Evolutionary conservation across 2,329 filamentous ascomycete species (phyloP), one percentile per base, ranked within the genome.

Genomic region (Venturia nashicola): DNA sequence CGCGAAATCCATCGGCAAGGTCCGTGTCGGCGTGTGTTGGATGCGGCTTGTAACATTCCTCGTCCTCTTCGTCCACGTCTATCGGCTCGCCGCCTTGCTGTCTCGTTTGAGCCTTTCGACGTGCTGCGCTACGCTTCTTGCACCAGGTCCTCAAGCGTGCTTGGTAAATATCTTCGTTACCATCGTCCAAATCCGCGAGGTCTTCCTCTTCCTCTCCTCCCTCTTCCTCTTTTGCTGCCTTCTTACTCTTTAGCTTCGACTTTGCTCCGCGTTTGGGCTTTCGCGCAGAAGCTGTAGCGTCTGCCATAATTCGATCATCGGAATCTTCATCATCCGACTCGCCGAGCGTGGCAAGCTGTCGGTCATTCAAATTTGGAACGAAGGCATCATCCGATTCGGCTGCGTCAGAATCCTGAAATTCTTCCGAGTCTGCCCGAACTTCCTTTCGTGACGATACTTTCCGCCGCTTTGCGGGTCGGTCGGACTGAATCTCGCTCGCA

Each of bases 11-110:
- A 46, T 89, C 87, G 62, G 89, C 86, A 61, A 96, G 85, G 5
- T 82, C 76, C 60, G 90, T 83, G 72, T 97, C 92, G 0, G 88
- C 80, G 44, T 88, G 83, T 44, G 89, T 90, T 0, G 94, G 95
- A 68, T 95, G 91, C 5, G 91, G 90, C 70, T 90, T 88, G 68
- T 90, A 85, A 87, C 91, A 96, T 75, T 99, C 87, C 42, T 82
- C 80, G 34, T 67, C 63, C 9, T 66, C 57, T 8, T 68, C 68
- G 12, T 67, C 48, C 20, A 65, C 42, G 11, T 62, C 51, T 7
- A 34, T 54, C 27, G 65, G 66, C 23, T 67, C 63, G 27, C 51
- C 55, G 11, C 67, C 69, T n/a, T 67, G 71, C 60, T 75, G 73
- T 62, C 79, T 70, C 64, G 68, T 67, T 65, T 61, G 36, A 16